phyloP scores from a whole-genome alignment of 768 basidiomycete genomes.

The Phallus indusiatus region DNA sequence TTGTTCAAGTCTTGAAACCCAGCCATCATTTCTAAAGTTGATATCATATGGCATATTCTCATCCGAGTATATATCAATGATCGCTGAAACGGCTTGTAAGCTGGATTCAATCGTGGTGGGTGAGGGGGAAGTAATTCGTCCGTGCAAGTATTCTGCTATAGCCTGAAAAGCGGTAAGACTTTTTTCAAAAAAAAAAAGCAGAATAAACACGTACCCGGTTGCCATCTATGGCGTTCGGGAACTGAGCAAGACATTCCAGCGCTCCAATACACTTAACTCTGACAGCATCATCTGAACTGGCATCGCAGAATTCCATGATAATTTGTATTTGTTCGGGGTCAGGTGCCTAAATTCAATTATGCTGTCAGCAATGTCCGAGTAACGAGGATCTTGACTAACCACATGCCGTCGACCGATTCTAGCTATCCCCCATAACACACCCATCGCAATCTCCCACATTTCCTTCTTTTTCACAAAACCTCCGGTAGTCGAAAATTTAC shows the following conservation, averaged over 20 bases:
- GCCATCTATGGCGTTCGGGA: conserved; percentile 48
- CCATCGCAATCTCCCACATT: conserved; percentile 71
- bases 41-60: conserved; percentile 71
- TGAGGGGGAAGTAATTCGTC: conserved; percentile 30
- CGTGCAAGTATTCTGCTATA: conserved; percentile 56
- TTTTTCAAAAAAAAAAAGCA: neutral
- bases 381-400: conserved; percentile 27
- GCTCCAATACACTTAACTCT: conserved; percentile 77
- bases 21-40: conserved; percentile 62
- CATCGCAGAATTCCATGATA: conserved; percentile 56
- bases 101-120: conserved; percentile 53
- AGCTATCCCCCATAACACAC: conserved; percentile 84
- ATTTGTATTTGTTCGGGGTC: conserved; percentile 51
- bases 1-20: conserved; percentile 43
- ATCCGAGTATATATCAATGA: conserved; percentile 92
- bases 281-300: conserved; percentile 42
- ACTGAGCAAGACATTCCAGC: conserved; percentile 76
- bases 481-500: conserved; percentile 24
- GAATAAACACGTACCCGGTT: conserved; percentile 42
- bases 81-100: conserved; percentile 68
- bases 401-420: conserved; percentile 61
- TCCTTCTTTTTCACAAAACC: conserved; percentile 64
- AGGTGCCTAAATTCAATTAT: conserved; percentile 35
- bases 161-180: conserved; percentile 26
- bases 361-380: neutral